A percentile compares a stretch with the other conserved stretches of the same genome.
Evolutionary conservation across 169 alveolate genomes (phyloP).

Genomic region (Plasmodium berghei): DNA sequence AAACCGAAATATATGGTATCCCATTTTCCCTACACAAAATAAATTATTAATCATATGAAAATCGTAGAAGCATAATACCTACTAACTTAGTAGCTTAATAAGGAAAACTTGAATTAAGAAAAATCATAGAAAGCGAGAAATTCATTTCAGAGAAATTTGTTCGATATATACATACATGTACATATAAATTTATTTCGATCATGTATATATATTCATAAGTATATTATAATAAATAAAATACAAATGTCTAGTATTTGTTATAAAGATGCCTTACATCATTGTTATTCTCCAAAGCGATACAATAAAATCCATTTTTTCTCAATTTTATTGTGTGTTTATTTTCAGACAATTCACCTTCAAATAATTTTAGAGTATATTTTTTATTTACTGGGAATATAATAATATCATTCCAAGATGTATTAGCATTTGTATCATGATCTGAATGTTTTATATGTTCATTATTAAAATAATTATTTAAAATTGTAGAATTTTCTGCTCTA

Average conservation of each 20-base stretch:
- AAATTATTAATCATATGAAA: background rate
- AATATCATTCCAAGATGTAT: constrained; percentile 3
- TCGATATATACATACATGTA: too few relatives aligned
- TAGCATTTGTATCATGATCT: background rate
- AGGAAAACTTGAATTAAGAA: background rate
- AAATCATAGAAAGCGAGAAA: background rate
- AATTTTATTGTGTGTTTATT: constrained; percentile 37
- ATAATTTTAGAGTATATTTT: constrained; percentile 17
- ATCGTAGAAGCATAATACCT: background rate
- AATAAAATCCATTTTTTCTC: constrained; percentile 54
- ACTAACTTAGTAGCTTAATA: background rate
- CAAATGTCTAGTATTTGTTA: background rate
- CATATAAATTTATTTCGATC: too few relatives aligned
- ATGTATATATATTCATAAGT: background rate
- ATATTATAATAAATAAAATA: background rate
- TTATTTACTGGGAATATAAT: constrained; percentile 37
- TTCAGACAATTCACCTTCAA: constrained; percentile 42
- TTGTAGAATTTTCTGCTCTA: constrained; percentile 61
- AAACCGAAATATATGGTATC: constrained; percentile 64
- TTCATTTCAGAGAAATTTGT: background rate
- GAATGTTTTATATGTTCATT: constrained; percentile 5
- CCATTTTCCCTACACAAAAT: constrained; percentile 50
- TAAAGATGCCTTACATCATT: constrained; percentile 10
- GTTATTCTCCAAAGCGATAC: constrained; percentile 63
- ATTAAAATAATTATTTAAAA: constrained; percentile 54